Base-by-base conservation (phyloP, 2,329 filamentous ascomycete genomes). In the Trichoderma simmonsii region DNA sequence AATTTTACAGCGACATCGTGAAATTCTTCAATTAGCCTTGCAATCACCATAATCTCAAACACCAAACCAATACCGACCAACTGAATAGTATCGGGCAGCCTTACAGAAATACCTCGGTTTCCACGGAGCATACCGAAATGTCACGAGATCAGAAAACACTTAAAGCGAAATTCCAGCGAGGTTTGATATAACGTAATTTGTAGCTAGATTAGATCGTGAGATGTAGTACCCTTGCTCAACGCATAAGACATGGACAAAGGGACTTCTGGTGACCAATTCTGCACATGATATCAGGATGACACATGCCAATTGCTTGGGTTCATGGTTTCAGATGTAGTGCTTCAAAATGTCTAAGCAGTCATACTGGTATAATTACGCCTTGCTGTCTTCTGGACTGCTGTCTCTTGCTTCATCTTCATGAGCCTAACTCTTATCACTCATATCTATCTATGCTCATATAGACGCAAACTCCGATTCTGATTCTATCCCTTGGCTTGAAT, bases 181-280 rank as follows among this genome's bases (percentile, higher is more conserved):
- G 15, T 2, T 36, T 30, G 15, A 1, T 36, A 60, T 68, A 60
- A 68, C 65, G 65, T 68, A 68, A 68, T 60, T 9, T 60, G 65
- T 68, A 30, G 14, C 51, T 54, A 11, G 48, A 56, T 2, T 21
- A 36, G 24, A 57, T 67, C 39, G 15, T 59, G 51, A 59, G 48
- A 66, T 54, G 48, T 0, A 1, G 26, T 26, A 32, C 63, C 63
- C 48, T 21, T 26, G 32, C 63, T 56, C 63, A 18, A 24, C 0
- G 8, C 4, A 30, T n/a, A 36, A 68, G 66, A 69, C 66, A 69
- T 57, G 34, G 28, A 56, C 18, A 24, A 26, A 14, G 2, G 21
- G 63, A 21, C 7, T 4, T 28, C 3, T 26, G 8, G 5, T 66
- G 30, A 36, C 36, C 6, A n/a, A 6, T 54, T 34, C 28, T 26